Evolutionary conservation across 176 grass and related monocot species (phyloP).

Genomic region (Oryza brachyantha): DNA sequence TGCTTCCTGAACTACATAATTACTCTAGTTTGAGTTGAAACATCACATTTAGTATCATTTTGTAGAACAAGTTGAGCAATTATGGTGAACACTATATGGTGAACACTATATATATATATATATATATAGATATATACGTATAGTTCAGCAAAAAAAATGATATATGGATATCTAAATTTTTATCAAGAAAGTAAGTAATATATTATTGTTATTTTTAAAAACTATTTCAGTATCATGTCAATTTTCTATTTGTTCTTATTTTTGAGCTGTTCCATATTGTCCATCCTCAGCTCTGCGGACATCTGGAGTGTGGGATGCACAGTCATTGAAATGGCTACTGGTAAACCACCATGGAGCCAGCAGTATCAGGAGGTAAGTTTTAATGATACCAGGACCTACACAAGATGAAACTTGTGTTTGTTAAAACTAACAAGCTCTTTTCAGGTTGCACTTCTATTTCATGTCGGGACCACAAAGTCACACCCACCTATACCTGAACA

Average conservation of each 20-base stretch:
- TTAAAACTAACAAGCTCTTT: constrained; percentile 18
- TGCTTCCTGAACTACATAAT: constrained; percentile 8
- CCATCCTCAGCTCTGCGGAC: constrained; percentile 76
- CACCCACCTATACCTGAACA: constrained; percentile 99
- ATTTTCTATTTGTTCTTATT: constrained; percentile 31
- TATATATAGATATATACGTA: too few relatives aligned
- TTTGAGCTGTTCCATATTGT: constrained; percentile 7
- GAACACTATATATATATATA: too few relatives aligned
- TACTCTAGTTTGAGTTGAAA: background rate
- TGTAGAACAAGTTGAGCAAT: constrained; percentile 9
- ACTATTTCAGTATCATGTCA: background rate
- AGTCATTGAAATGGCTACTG: constrained; percentile 99
- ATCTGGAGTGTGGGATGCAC: constrained; percentile 99
- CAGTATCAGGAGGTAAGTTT: constrained; percentile 89
- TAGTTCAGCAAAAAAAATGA: too few relatives aligned
- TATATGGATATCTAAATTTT: constrained; percentile 24
- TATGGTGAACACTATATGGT: background rate
- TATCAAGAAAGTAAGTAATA: constrained; percentile 12
- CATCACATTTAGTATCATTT: constrained; percentile 3
- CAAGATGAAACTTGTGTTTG: background rate
- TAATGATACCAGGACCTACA: background rate
- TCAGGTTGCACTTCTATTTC: constrained; percentile 95
- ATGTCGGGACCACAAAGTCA: constrained; percentile 97
- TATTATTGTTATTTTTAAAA: background rate
- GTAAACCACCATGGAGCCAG: constrained; percentile 96